phyloP scores from a whole-genome alignment of 1,139 yeast species.

The Zygoascus hellenicus region DNA sequence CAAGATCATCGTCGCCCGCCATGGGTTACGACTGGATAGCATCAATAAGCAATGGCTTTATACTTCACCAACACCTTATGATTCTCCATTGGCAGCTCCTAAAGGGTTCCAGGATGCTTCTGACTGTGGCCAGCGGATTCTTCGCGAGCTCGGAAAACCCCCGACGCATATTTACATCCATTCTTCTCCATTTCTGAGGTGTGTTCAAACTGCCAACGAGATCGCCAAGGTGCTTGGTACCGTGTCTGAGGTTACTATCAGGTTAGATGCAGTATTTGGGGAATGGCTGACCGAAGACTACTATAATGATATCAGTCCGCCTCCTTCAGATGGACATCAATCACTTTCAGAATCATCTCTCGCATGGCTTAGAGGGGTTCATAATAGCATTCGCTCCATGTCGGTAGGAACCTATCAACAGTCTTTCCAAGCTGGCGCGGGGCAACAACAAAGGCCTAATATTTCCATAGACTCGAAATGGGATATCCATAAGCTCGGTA shows the following conservation, averaged over 20 bases:
- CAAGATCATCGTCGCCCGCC: slow-evolving; percentile 32
- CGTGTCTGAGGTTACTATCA: slow-evolving; percentile 17
- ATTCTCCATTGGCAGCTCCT: slow-evolving; percentile 32
- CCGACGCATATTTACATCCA: slow-evolving; percentile 26
- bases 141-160: slow-evolving; percentile 7
- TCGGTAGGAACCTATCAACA: slow-evolving; percentile 3
- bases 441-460: neutral
- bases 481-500: slow-evolving; percentile 31
- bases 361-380: slow-evolving; percentile 20
- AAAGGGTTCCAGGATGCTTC: slow-evolving; percentile 30
- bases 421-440: neutral
- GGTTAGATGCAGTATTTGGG: slow-evolving; percentile 35
- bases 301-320: slow-evolving; percentile 32
- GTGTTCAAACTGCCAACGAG: slow-evolving; percentile 35
- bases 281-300: slow-evolving; percentile 40
- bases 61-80: slow-evolving; percentile 35
- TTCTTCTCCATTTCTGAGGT: slow-evolving; percentile 37
- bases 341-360: slow-evolving; percentile 26
- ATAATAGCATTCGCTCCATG: slow-evolving; percentile 6
- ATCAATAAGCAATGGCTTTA: slow-evolving; percentile 29
- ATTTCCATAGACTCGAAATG: slow-evolving; percentile 21
- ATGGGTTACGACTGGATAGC: slow-evolving; percentile 33
- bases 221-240: slow-evolving; percentile 24
- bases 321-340: slow-evolving; percentile 33
- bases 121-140: slow-evolving; percentile 17